Conservation (phyloP, 768 basidiomycete species). For the Sutorius australiensis region DNA sequence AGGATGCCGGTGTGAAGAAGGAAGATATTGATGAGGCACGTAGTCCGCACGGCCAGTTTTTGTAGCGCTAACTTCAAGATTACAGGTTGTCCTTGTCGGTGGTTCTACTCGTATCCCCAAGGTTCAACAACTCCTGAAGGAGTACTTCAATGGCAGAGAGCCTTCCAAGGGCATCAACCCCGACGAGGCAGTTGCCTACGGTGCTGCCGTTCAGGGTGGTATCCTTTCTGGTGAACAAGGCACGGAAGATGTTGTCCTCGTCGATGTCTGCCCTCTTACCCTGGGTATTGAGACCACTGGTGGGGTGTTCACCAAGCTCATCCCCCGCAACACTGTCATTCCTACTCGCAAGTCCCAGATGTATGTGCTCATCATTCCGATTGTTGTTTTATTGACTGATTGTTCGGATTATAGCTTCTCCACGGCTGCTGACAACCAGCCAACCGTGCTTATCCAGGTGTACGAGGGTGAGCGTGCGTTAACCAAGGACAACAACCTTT, state of each 20-base stretch:
- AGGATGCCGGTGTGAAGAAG: slow-evolving; percentile 98
- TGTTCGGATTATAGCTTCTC: slow-evolving; percentile 47
- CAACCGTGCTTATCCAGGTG: slow-evolving; percentile 94
- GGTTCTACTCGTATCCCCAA: slow-evolving; percentile 99
- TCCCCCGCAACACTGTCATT: slow-evolving; percentile 96
- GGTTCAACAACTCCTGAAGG: slow-evolving; percentile 97
- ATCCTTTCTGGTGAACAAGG: slow-evolving; percentile 94
- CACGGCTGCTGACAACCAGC: slow-evolving; percentile 87
- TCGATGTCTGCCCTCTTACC: slow-evolving; percentile 95
- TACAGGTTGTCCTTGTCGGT: slow-evolving; percentile 82
- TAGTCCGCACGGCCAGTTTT: neutral
- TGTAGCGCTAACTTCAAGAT: neutral
- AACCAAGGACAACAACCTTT: slow-evolving; percentile 98
- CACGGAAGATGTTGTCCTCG: slow-evolving; percentile 86
- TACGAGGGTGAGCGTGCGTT: slow-evolving; percentile 96
- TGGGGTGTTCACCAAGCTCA: slow-evolving; percentile 97
- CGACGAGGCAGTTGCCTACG: slow-evolving; percentile 98
- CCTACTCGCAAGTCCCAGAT: slow-evolving; percentile 97
- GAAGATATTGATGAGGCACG: slow-evolving; percentile 87
- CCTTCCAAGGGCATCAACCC: slow-evolving; percentile 99
- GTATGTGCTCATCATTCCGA: slow-evolving; percentile 33
- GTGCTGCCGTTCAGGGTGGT: slow-evolving; percentile 98
- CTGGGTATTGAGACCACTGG: slow-evolving; percentile 99
- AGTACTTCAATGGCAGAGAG: slow-evolving; percentile 95
- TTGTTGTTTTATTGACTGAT: neutral